Conservation (phyloP, 2,329 filamentous ascomycete species). For the Fusarium austroafricanum region DNA sequence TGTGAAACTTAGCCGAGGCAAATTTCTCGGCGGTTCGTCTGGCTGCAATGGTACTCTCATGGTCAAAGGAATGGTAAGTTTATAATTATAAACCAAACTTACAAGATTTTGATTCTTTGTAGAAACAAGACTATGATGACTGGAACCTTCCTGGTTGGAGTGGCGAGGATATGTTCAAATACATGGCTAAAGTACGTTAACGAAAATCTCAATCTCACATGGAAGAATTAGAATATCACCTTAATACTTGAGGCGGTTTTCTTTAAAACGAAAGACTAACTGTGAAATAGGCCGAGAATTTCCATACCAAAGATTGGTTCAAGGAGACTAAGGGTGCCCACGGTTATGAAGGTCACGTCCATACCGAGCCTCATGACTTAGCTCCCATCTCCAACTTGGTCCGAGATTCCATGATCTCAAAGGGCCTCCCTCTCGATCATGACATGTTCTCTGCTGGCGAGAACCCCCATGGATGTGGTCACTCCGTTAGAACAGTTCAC, state of each 20-base stretch:
- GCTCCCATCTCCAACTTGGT: constrained; percentile 68
- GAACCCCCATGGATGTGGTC: constrained; percentile 66
- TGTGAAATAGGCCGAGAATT: constrained; percentile 61
- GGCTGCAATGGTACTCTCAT: constrained; percentile 63
- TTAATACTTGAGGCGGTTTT: no score
- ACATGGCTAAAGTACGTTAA: constrained; percentile 63
- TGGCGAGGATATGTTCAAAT: constrained; percentile 66
- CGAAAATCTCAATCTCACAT: background rate
- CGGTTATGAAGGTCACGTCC: constrained; percentile 63
- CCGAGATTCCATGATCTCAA: constrained; percentile 64
- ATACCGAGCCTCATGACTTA: constrained; percentile 68
- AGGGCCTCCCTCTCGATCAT: constrained; percentile 64
- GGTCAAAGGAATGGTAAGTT: constrained; percentile 55
- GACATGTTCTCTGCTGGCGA: constrained; percentile 69
- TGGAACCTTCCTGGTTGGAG: constrained; percentile 67
- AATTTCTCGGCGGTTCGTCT: constrained; percentile 62
- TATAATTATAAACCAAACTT: rapidly evolving
- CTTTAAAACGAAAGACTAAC: background rate
- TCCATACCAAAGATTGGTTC: constrained; percentile 69
- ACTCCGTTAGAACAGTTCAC: constrained; percentile 64
- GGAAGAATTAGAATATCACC: background rate
- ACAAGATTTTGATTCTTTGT: background rate
- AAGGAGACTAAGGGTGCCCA: constrained; percentile 60
- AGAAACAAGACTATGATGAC: constrained; percentile 63
- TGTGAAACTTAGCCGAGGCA: constrained; percentile 61